These are phyloP conservation scores for Diddensiella santjacobensis DNA, from an alignment of 805 yeast species.

Conservation along the genomic window DNA sequence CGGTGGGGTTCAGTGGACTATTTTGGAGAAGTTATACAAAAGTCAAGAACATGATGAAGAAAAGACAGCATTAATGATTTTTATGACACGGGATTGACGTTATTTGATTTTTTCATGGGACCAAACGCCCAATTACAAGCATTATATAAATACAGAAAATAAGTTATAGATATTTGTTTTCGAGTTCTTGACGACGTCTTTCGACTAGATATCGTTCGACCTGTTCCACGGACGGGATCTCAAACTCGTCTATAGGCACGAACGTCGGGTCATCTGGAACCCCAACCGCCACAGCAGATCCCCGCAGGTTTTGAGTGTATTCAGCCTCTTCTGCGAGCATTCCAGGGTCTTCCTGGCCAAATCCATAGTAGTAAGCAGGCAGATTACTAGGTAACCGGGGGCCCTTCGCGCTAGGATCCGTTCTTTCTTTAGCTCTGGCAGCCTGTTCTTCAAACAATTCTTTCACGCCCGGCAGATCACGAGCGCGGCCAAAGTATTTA, in stretches of 20 bases:
- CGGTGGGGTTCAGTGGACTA: constrained; percentile 10
- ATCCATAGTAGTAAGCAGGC: constrained; percentile 31
- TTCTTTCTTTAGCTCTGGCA: constrained; percentile 16
- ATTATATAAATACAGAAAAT: no score
- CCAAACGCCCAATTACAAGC: no score
- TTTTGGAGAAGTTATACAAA: background rate
- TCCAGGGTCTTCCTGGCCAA: constrained; percentile 24
- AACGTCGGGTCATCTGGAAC: constrained; percentile 3
- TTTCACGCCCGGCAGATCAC: constrained; percentile 70
- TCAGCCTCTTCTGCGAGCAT: constrained; percentile 23
- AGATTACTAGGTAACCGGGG: constrained; percentile 16
- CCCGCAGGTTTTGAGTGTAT: constrained; percentile 5
- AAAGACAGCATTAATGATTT: background rate
- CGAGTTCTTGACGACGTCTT: constrained; percentile 19
- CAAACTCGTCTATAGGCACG: constrained; percentile 11
- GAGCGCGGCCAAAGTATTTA: constrained; percentile 79
- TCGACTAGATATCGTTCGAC: constrained; percentile 28
- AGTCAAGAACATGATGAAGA: background rate
- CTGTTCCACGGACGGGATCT: constrained; percentile 24
- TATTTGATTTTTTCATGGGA: no score
- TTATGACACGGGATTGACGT: no score
- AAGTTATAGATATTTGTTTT: constrained; percentile 15
- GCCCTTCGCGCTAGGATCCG: constrained; percentile 17
- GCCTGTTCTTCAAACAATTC: constrained; percentile 41
- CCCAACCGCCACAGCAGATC: background rate